Evolutionary conservation across 2,329 filamentous ascomycete genomes (phyloP).

Genomic region (Lachnellula arida): DNA sequence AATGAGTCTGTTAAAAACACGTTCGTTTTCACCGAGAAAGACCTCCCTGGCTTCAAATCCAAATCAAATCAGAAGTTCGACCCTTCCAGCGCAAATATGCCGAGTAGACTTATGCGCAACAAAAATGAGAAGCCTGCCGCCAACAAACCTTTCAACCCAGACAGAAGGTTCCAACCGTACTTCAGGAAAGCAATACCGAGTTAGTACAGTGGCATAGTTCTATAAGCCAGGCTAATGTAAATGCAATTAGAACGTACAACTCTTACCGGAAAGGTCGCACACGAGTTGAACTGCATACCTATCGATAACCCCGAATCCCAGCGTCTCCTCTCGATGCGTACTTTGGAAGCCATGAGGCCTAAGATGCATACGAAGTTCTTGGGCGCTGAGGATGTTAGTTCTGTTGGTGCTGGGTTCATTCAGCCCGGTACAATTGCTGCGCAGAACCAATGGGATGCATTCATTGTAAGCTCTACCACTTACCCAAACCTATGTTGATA

Average conservation of each 20-base stretch:
- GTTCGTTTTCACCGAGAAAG: slow-evolving; percentile 89
- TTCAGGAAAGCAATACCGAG: slow-evolving; percentile 71
- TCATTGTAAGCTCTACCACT: slow-evolving; percentile 48
- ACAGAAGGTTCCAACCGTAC: slow-evolving; percentile 56
- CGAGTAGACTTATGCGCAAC: slow-evolving; percentile 44
- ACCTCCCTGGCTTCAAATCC: slow-evolving; percentile 71
- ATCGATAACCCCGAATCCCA: slow-evolving; percentile 67
- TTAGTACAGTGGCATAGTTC: slow-evolving; percentile 39
- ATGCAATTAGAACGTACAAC: slow-evolving; percentile 64
- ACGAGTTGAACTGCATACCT: slow-evolving; percentile 72
- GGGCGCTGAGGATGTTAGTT: slow-evolving; percentile 21
- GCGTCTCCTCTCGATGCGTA: slow-evolving; percentile 53
- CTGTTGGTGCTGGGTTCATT: slow-evolving; percentile 41
- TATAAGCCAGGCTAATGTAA: slow-evolving; percentile 16
- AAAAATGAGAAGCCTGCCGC: slow-evolving; percentile 43
- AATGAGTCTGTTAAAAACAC: slow-evolving; percentile 71
- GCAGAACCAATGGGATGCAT: slow-evolving; percentile 42
- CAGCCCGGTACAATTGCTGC: slow-evolving; percentile 49
- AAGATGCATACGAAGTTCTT: slow-evolving; percentile 48
- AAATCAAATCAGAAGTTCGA: slow-evolving; percentile 53
- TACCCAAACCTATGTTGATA: not conserved
- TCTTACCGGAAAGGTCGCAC: slow-evolving; percentile 65
- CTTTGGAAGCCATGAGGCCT: slow-evolving; percentile 55
- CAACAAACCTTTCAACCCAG: slow-evolving; percentile 39
- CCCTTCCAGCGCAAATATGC: slow-evolving; percentile 54